A percentile compares a stretch with the other conserved stretches of the same genome.
phyloP scores from a whole-genome alignment of 202 grass and related monocot genomes.

The Carex arenaria region DNA sequence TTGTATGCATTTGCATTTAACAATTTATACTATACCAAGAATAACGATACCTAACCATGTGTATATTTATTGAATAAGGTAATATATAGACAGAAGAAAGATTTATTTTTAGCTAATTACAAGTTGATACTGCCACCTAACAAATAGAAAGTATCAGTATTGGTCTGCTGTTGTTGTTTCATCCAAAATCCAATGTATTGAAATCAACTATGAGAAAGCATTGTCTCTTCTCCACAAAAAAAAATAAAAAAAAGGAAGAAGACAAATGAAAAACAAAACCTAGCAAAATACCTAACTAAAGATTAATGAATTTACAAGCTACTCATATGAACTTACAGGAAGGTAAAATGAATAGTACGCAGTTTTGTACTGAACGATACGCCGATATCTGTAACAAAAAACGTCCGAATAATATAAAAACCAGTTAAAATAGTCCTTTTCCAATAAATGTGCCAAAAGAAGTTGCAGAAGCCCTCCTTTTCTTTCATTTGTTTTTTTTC shows the following conservation, averaged over 20 bases:
- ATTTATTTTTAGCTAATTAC: neutral
- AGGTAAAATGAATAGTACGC: slow-evolving; percentile 99
- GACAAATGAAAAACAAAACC: neutral
- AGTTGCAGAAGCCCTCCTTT: neutral
- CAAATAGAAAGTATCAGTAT: neutral
- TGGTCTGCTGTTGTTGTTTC: neutral
- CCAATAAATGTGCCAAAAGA: neutral
- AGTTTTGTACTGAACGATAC: slow-evolving; percentile 96
- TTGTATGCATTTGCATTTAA: slow-evolving; percentile 4
- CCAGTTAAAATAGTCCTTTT: neutral
- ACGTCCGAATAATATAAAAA: neutral
- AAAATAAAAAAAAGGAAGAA: neutral
- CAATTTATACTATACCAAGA: slow-evolving; percentile 7
- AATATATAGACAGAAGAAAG: neutral
- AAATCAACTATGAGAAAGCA: neutral
- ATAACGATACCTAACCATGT: neutral
- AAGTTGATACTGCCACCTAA: neutral
- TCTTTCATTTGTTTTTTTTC: neutral
- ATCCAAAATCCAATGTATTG: neutral
- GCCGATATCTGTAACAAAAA: slow-evolving; percentile 54
- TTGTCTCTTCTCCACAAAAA: neutral
- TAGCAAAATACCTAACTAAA: slow-evolving; percentile 3
- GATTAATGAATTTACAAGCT: slow-evolving; percentile 6
- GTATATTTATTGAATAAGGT: neutral
- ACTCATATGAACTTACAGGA: slow-evolving; percentile 49